phyloP scores from a whole-genome alignment of 2,329 filamentous ascomycete genomes.

The Myriosclerotinia duriaeana region DNA sequence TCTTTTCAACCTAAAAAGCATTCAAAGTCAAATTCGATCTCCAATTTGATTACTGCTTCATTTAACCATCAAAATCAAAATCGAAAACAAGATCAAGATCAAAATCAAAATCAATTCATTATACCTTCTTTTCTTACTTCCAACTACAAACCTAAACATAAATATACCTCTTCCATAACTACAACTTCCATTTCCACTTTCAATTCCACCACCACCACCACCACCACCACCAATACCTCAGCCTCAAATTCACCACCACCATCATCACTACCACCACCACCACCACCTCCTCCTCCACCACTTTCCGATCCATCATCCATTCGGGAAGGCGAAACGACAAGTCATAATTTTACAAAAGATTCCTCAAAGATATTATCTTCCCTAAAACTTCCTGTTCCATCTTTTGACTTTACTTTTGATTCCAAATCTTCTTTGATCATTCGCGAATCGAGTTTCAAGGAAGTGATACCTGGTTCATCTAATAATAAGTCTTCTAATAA shows the following conservation, averaged over 20 bases:
- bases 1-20: neutral
- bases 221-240: neutral
- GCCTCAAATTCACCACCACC: neutral
- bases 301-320: slow-evolving; percentile 2
- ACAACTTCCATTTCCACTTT: no score
- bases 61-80: neutral
- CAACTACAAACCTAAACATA: no score
- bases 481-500: slow-evolving; percentile 1
- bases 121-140: neutral
- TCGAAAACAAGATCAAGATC: no score
- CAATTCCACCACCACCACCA: neutral
- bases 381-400: neutral
- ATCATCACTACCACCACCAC: slow-evolving; percentile 3
- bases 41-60: neutral
- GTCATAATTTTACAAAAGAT: neutral
- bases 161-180: no score
- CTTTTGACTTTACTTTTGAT: neutral
- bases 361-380: neutral
- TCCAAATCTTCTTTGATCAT: slow-evolving; percentile 19
- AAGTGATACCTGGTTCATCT: slow-evolving; percentile 23
- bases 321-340: slow-evolving; percentile 5
- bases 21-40: neutral
- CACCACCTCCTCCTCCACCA: neutral
- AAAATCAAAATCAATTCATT: no score
- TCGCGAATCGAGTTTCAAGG: slow-evolving; percentile 9